phyloP scores from a whole-genome alignment of 768 basidiomycete species.

The Glaciozyma martinii region DNA sequence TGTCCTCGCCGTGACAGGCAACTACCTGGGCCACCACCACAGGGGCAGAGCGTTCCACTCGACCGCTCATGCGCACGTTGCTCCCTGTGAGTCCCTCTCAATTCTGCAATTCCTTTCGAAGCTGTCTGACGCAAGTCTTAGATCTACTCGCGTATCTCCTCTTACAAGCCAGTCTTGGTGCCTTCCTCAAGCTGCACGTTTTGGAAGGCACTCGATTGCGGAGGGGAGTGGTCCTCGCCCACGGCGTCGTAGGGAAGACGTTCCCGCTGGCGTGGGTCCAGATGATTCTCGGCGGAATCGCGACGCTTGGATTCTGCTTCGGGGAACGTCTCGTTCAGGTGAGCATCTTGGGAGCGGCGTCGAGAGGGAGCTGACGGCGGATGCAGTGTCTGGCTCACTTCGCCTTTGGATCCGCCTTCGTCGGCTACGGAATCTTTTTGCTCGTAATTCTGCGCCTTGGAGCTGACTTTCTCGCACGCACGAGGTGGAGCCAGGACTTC shows the following conservation, averaged over 20 bases:
- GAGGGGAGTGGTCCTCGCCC: slow-evolving; percentile 59
- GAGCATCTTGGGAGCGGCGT: too few species aligned
- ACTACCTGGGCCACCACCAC: slow-evolving; percentile 78
- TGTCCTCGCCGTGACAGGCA: slow-evolving; percentile 47
- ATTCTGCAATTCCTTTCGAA: neutral
- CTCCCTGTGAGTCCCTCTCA: slow-evolving; percentile 44
- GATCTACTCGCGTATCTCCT: slow-evolving; percentile 43
- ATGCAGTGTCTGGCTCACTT: slow-evolving; percentile 40
- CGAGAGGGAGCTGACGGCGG: too few species aligned
- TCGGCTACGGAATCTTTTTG: too few species aligned
- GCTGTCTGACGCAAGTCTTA: neutral
- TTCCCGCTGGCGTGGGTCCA: slow-evolving; percentile 84
- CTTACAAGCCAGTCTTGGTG: slow-evolving; percentile 60
- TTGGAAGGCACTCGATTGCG: slow-evolving; percentile 60
- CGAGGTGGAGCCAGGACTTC: too few species aligned
- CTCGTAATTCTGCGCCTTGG: too few species aligned
- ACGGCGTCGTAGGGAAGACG: slow-evolving; percentile 69
- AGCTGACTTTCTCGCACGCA: too few species aligned
- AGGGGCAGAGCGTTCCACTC: slow-evolving; percentile 64
- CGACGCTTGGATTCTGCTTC: slow-evolving; percentile 59
- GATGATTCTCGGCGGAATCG: slow-evolving; percentile 61
- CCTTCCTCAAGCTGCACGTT: slow-evolving; percentile 87
- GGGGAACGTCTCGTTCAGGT: slow-evolving; percentile 63
- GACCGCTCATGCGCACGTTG: slow-evolving; percentile 64
- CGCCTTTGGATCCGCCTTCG: neutral